Evolutionary conservation across 2,329 filamentous ascomycete genomes (phyloP).

Genomic region (Neofusicoccum umdonicola): DNA sequence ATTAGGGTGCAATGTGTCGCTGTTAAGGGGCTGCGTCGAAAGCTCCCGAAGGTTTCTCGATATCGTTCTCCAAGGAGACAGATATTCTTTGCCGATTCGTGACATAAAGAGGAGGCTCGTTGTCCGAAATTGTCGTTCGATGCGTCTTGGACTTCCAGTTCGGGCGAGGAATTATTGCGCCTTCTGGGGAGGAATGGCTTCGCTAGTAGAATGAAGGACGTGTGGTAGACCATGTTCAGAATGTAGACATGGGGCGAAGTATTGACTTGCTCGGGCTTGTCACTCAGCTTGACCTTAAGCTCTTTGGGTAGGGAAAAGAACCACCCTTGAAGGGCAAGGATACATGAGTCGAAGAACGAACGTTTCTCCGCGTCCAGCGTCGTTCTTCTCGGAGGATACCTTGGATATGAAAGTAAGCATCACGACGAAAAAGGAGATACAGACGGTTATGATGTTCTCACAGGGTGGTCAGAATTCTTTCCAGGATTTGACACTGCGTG

Average conservation of each 20-base stretch:
- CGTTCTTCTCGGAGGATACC: no score
- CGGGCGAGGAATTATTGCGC: no score
- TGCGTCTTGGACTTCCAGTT: not conserved
- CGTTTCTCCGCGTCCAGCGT: no score
- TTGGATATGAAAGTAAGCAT: no score
- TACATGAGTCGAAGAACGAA: no score
- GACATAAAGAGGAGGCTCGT: constrained; percentile 20
- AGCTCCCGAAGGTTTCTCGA: constrained; percentile 33
- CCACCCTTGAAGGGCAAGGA: not conserved
- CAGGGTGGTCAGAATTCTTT: no score
- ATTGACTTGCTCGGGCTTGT: not conserved
- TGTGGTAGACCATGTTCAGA: constrained; percentile 38
- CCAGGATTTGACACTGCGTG: no score
- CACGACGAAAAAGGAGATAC: no score
- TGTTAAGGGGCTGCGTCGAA: constrained; percentile 35
- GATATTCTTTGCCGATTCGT: constrained; percentile 26
- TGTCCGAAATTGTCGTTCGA: not conserved
- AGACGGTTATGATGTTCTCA: no score
- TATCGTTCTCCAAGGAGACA: constrained; percentile 31
- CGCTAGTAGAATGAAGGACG: constrained; percentile 31
- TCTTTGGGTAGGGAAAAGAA: constrained; percentile 27
- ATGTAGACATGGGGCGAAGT: constrained; percentile 31
- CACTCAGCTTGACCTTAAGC: constrained; percentile 28
- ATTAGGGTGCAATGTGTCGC: constrained; percentile 38
- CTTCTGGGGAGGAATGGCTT: constrained; percentile 27